Evolutionary conservation across 257 asterid genomes (phyloP), one percentile per base, ranked within the genome.

Genomic region (Datura wrightii): DNA sequence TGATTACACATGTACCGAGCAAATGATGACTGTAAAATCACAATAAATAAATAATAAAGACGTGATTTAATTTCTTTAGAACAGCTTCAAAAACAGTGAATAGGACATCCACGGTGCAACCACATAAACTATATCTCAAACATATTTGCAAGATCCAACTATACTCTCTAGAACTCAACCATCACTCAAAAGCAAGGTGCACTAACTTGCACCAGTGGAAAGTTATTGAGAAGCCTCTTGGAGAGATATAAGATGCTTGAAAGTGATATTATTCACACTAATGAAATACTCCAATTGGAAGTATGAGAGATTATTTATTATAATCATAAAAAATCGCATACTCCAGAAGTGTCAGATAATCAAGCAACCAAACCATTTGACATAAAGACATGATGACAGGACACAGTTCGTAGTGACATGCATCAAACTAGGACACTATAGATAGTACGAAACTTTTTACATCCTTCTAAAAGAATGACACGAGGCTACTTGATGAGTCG

Each of bases 1-100:
- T 94, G 97, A 86, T 91, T 97, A 89, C 98, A 94, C 98, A 96
- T 96, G 87, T 91, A 89, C 79, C 98, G 99, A 85, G 99, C 98
- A 90, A 96, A 96, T 83, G 99, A 96, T 85, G 94, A 94, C 98
- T 94, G 93, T 91, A 91, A 86, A 79, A 56, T 37, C 54, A 87
- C 74, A 74, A 74, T 19, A 3, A 50, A 48, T 14, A 44, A n/a
- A n/a, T 48, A 72, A 44, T 72, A 72, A 72, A 10, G 37, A 44
- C 41, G n/a, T 1, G 58, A 46, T 72, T 72, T 44, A 14, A 72
- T 72, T 72, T 46, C 80, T 44, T 72, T 44, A 72, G 39, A 46
- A 72, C 41, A 46, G n/a, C 34, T 74, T 74, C 60, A 50, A 24
- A 74, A 74, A 13, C n/a, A 74, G 24, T 8, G 80, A 72, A 19